These are phyloP conservation scores for Colletotrichum agaves DNA, from an alignment of 2,329 filamentous ascomycete species.

Conservation along the genomic window DNA sequence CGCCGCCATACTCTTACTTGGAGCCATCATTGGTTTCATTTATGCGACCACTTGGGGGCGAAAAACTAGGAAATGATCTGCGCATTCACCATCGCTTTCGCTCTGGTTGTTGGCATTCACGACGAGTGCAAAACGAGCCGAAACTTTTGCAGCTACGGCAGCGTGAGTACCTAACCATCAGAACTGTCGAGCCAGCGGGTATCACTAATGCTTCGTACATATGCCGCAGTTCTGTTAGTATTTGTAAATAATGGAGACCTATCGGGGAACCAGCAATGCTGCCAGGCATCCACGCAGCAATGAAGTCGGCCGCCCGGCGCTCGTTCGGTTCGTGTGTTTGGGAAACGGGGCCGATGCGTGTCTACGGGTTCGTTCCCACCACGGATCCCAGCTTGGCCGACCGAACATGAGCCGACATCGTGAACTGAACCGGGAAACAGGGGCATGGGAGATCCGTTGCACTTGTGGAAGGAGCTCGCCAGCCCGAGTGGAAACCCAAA, in stretches of 20 bases:
- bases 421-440: background rate
- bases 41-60: background rate
- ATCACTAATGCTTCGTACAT: conserved; percentile 12
- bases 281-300: background rate
- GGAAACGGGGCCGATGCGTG: conserved; percentile 14
- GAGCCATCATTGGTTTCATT: background rate
- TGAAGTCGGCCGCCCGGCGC: background rate
- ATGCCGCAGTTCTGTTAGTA: conserved; percentile 35
- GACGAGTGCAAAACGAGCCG: conserved; percentile 4
- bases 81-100: conserved; percentile 22
- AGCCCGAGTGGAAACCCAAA: background rate
- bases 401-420: conserved; percentile 12
- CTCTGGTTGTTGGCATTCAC: conserved; percentile 13
- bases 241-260: conserved; percentile 18
- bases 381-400: conserved; percentile 24
- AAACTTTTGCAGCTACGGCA: conserved; percentile 33
- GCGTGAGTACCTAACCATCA: conserved; percentile 15
- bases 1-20: conserved; percentile 1
- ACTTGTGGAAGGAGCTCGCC: background rate
- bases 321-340: background rate
- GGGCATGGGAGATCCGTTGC: background rate
- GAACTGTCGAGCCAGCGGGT: background rate
- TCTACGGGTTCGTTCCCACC: conserved; percentile 3
- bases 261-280: background rate
- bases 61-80: conserved; percentile 52